phyloP scores from a whole-genome alignment of 2,329 filamentous ascomycete genomes.

The Aphanoascus verrucosus region DNA sequence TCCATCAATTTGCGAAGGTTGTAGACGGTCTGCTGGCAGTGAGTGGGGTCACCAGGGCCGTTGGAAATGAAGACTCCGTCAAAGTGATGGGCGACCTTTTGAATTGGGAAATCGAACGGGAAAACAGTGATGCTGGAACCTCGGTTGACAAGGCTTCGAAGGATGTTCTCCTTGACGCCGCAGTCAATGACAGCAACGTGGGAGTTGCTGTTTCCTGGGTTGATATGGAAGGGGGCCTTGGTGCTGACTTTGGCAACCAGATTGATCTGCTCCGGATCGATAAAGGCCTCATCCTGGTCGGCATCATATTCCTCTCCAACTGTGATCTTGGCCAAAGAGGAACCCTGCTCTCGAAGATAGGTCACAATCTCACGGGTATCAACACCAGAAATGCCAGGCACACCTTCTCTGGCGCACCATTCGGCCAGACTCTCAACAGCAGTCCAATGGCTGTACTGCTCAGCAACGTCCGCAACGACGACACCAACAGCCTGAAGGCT shows the following conservation, averaged over 20 bases:
- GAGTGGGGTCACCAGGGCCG: conserved; percentile 92
- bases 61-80: conserved; percentile 99
- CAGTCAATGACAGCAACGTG: conserved; percentile 95
- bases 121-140: conserved; percentile 89
- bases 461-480: conserved; percentile 86
- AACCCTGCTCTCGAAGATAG: conserved; percentile 88
- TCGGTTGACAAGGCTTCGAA: conserved; percentile 82
- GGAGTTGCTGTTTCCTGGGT: conserved; percentile 68
- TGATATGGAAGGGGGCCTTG: conserved; percentile 93
- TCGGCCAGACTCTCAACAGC: conserved; percentile 85
- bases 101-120: conserved; percentile 93
- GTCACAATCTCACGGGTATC: conserved; percentile 97
- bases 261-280: conserved; percentile 94
- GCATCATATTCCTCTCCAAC: conserved; percentile 97
- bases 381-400: conserved; percentile 91
- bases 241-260: conserved; percentile 92
- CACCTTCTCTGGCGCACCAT: conserved; percentile 93
- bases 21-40: conserved; percentile 90
- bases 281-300: conserved; percentile 90
- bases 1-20: conserved; percentile 87
- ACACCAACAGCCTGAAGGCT: conserved; percentile 95
- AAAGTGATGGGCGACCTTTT: conserved; percentile 96
- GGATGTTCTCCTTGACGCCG: conserved; percentile 99
- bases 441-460: conserved; percentile 97
- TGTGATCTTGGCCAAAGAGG: conserved; percentile 85